phyloP scores from a whole-genome alignment of 2,329 filamentous ascomycete genomes.

The Colletotrichum tamarilloi region DNA sequence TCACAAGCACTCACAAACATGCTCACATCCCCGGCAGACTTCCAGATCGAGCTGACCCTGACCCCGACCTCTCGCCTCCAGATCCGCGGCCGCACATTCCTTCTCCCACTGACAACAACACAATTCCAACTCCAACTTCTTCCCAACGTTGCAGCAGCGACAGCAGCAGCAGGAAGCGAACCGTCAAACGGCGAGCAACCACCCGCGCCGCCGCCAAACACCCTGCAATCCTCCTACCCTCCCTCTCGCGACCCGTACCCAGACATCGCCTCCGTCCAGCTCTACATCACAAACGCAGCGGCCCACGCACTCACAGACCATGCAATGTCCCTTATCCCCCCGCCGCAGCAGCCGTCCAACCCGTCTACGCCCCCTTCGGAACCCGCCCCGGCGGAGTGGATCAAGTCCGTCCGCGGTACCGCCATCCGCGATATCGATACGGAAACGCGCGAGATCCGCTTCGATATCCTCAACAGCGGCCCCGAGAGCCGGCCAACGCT shows the following conservation, averaged over 20 bases:
- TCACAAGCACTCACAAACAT: slow-evolving; percentile 58
- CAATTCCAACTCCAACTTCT: slow-evolving; percentile 55
- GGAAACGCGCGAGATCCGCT: slow-evolving; percentile 45
- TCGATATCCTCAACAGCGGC: slow-evolving; percentile 43
- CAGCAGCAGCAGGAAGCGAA: background rate
- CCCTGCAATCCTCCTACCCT: slow-evolving; percentile 52
- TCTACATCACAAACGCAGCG: slow-evolving; percentile 58
- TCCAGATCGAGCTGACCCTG: slow-evolving; percentile 57
- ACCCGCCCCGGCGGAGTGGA: slow-evolving; percentile 38
- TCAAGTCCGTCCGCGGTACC: slow-evolving; percentile 45
- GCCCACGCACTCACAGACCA: slow-evolving; percentile 52
- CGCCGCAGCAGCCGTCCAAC: background rate
- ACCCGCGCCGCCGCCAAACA: slow-evolving; percentile 41
- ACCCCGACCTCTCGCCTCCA: slow-evolving; percentile 55
- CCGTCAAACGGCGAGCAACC: slow-evolving; percentile 3
- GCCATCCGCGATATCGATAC: slow-evolving; percentile 44
- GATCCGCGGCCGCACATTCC: slow-evolving; percentile 57
- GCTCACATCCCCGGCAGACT: slow-evolving; percentile 53
- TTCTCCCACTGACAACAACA: slow-evolving; percentile 56
- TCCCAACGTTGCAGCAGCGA: slow-evolving; percentile 40
- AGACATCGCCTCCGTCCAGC: slow-evolving; percentile 54
- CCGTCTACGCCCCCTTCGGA: background rate
- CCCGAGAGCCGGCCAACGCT: slow-evolving; percentile 35
- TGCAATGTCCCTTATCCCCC: slow-evolving; percentile 41
- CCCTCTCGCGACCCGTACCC: slow-evolving; percentile 59